Conservation (phyloP, 306 rosid species). For the Vigna nakashimae region DNA sequence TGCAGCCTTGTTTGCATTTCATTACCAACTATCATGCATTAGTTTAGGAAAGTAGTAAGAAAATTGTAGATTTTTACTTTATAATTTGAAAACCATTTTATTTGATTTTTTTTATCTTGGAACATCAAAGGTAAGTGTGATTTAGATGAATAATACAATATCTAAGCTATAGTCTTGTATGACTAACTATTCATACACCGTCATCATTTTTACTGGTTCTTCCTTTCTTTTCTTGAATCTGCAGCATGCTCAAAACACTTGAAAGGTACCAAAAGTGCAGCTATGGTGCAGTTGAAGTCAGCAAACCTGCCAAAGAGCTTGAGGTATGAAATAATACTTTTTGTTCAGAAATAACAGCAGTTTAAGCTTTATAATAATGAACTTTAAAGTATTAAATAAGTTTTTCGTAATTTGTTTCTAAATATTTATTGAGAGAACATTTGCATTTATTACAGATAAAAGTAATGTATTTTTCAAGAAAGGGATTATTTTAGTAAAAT, state of each 20-base stretch:
- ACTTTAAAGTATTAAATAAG: too few relatives aligned
- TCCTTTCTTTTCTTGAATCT: constrained; percentile 7
- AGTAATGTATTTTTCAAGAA: too few relatives aligned
- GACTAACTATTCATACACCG: constrained; percentile 38
- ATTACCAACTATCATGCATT: neutral
- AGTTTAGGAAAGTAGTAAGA: neutral
- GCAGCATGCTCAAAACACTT: constrained; percentile 56
- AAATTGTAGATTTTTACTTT: neutral
- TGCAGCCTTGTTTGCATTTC: neutral
- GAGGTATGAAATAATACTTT: constrained; percentile 59
- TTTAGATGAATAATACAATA: neutral
- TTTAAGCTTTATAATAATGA: too few relatives aligned
- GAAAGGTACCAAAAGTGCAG: constrained; percentile 91
- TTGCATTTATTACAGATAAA: too few relatives aligned
- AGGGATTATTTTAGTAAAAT: too few relatives aligned
- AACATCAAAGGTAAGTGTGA: neutral
- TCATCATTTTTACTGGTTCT: constrained; percentile 58
- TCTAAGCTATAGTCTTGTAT: neutral
- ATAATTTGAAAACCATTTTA: neutral
- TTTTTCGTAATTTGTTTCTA: too few relatives aligned
- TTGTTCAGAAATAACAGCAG: too few relatives aligned
- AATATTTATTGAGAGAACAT: too few relatives aligned
- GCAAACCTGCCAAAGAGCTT: constrained; percentile 83
- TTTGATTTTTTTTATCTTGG: neutral
- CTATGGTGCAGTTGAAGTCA: constrained; percentile 91